Conservation (phyloP, 2,329 filamentous ascomycete species). For the Beauveria medogensis region DNA sequence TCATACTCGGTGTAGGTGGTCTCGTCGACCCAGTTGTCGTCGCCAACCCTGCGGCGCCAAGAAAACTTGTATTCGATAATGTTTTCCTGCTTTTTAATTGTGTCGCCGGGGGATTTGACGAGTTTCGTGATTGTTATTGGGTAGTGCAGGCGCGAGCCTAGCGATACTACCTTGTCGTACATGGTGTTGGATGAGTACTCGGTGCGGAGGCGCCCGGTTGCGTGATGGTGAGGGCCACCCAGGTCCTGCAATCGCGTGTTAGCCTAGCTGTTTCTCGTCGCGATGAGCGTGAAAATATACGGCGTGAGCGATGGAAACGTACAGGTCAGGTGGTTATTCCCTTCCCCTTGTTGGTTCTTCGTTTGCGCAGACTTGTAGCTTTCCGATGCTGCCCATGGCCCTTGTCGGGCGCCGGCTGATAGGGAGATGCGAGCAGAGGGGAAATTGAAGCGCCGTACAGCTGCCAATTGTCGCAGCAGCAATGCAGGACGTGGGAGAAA, state of each 20-base stretch:
- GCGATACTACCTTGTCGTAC: constrained; percentile 36
- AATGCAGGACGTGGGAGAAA: neutral
- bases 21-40: constrained; percentile 51
- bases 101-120: constrained; percentile 66
- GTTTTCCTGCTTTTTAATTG: constrained; percentile 65
- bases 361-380: constrained; percentile 5
- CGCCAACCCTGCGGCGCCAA: constrained; percentile 68
- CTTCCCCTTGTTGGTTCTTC: neutral
- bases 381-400: constrained; percentile 8
- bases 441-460: neutral
- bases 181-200: constrained; percentile 17
- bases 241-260: neutral
- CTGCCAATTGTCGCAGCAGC: neutral
- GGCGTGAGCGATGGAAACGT: neutral
- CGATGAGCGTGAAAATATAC: neutral
- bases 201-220: constrained; percentile 4
- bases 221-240: neutral
- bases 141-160: constrained; percentile 68
- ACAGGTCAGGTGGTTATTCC: neutral
- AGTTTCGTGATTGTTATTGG: constrained; percentile 88
- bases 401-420: neutral
- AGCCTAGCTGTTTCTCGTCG: neutral
- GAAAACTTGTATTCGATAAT: constrained; percentile 85
- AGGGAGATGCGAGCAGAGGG: neutral
- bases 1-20: constrained; percentile 72